Percentiles rank a stretch among this genome's conserved stretches.
Conservation (phyloP, 176 grass and related monocot genomes). For the Lolium perenne region DNA sequence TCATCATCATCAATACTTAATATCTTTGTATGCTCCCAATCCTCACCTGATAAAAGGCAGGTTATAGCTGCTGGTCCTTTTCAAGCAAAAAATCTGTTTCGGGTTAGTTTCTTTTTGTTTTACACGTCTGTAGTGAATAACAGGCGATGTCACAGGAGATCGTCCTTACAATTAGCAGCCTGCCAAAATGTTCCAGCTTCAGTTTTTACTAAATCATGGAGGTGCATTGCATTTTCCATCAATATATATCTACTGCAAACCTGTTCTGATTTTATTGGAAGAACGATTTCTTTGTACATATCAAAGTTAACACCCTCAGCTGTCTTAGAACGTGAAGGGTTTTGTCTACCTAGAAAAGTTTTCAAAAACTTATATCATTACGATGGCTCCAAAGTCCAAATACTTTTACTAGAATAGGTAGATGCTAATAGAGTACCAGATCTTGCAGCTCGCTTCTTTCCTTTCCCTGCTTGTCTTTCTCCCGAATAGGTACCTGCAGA, state of each 20-base stretch:
- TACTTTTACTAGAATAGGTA: conserved; percentile 29
- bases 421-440: conserved; percentile 64
- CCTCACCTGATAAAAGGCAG: too few relatives aligned
- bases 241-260: conserved; percentile 47
- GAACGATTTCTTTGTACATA: conserved; percentile 97
- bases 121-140: too few relatives aligned
- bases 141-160: conserved; percentile 32
- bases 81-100: too few relatives aligned
- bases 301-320: conserved; percentile 98
- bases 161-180: conserved; percentile 98
- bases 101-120: too few relatives aligned
- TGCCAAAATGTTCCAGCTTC: neutral
- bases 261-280: conserved; percentile 97
- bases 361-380: conserved; percentile 23
- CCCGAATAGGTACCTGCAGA: too few relatives aligned
- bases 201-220: conserved; percentile 42
- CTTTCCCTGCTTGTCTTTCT: too few relatives aligned
- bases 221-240: conserved; percentile 37
- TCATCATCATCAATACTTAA: too few relatives aligned
- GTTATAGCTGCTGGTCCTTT: too few relatives aligned
- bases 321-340: conserved; percentile 96
- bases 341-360: conserved; percentile 82
- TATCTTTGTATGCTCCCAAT: too few relatives aligned
- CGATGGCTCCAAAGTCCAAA: conserved; percentile 30
- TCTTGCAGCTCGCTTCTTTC: too few relatives aligned